These are phyloP conservation scores for Aquilaria sinensis DNA, from an alignment of 345 rosid species.

Conservation along the genomic window DNA sequence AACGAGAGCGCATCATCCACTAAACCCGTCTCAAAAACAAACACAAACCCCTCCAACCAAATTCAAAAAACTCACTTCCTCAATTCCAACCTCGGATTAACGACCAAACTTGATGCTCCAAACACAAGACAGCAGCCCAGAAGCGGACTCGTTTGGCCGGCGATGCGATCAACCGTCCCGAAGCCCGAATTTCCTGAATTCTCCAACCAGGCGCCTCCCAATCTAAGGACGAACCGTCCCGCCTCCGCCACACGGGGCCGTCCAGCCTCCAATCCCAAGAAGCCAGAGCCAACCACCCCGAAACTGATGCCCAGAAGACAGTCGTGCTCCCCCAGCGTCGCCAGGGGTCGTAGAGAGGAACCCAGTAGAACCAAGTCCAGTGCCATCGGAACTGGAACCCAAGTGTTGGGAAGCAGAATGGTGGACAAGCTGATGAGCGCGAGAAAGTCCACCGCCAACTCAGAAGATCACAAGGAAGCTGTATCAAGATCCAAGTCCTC, in stretches of 20 bases:
- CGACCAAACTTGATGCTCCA: conserved; percentile 1
- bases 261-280: conserved; percentile 15
- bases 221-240: conserved; percentile 30
- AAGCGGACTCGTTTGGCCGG: conserved; percentile 32
- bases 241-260: conserved; percentile 35
- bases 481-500: too few species aligned
- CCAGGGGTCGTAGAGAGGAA: conserved; percentile 30
- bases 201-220: conserved; percentile 30
- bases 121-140: conserved; percentile 17
- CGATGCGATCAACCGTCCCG: conserved; percentile 22
- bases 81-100: conserved; percentile 13
- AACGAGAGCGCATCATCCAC: conserved; percentile 1
- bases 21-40: background rate
- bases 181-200: conserved; percentile 21
- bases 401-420: conserved; percentile 49
- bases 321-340: conserved; percentile 41
- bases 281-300: conserved; percentile 8
- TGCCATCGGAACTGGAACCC: conserved; percentile 18
- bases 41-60: background rate
- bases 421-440: conserved; percentile 60
- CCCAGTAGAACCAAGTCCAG: conserved; percentile 3
- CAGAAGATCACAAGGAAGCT: too few species aligned
- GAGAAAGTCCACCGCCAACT: conserved; percentile 20
- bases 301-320: conserved; percentile 25
- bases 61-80: conserved; percentile 12